These are phyloP conservation scores for Talaromyces sp. DNA, from an alignment of 2,329 filamentous ascomycete species.

Conservation along the genomic window DNA sequence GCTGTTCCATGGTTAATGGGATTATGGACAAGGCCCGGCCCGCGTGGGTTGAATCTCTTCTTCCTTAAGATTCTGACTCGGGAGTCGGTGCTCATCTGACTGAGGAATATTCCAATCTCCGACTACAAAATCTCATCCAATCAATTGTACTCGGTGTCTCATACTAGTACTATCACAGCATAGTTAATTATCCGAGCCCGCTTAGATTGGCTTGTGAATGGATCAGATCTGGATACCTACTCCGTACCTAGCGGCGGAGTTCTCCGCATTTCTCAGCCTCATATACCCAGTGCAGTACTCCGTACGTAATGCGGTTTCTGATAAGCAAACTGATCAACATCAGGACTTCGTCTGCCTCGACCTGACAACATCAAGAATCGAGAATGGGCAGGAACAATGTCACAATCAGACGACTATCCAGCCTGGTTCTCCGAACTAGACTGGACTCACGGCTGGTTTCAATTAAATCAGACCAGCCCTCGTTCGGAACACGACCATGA, in stretches of 20 bases:
- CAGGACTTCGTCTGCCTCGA: no score
- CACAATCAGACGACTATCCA: background rate
- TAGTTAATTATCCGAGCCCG: background rate
- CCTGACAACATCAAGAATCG: background rate
- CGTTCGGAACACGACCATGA: background rate
- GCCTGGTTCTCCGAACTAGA: slow-evolving; percentile 1
- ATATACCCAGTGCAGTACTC: background rate
- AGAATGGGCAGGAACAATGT: background rate
- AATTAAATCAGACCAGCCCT: background rate
- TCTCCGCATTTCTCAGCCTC: slow-evolving; percentile 1
- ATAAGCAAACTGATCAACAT: no score
- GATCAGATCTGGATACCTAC: background rate
- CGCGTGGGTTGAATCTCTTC: background rate
- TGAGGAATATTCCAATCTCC: background rate
- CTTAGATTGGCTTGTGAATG: background rate
- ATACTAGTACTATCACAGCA: background rate
- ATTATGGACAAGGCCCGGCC: background rate
- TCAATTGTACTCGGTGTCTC: background rate
- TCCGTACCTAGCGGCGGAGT: background rate
- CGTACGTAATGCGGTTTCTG: background rate
- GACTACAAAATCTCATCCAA: background rate
- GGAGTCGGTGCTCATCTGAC: background rate
- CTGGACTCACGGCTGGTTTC: slow-evolving; percentile 1
- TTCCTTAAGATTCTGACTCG: background rate
- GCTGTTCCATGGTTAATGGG: background rate